Evolutionary conservation across 163 green algal genomes (phyloP), one percentile per base, ranked within the genome.

Genomic region (Scenedesmus sp.): DNA sequence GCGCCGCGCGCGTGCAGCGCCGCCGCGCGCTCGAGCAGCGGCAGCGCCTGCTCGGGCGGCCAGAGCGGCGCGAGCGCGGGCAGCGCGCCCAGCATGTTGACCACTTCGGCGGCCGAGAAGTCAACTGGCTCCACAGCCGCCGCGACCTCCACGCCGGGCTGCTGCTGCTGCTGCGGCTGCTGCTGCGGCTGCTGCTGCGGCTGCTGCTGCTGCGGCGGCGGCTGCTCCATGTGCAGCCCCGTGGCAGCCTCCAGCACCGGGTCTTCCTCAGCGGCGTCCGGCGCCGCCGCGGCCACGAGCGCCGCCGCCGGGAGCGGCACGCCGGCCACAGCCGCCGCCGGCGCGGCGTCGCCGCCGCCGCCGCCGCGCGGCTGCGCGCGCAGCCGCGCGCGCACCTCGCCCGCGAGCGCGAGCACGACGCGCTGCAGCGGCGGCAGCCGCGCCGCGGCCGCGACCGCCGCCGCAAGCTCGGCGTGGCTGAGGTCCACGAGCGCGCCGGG

Each of bases 111-210:
- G 18, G 51, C 10, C 11, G 67, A 45, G 58, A 76, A 76, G 6
- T 6, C 39, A 47, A n/a, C n/a, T n/a, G n/a, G n/a, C n/a, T n/a
- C 9, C 51, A 26, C 5, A 9, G 22, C 51, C 22, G 51, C 22
- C 22, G n/a, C 10, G 39, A 6, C 39, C 39, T 10, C 6, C 39
- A 47, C 39, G 10, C 7, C 39, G 6, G 39, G 7, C 10, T 47
- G 39, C 39, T 47, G 39, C 39, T 47, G 39, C 39, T 47, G 51
- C 51, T 60, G 51, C 15, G 28, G 6, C 54, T 78, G 70, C 70
- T 78, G 70, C 70, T 69, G 53, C 70, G 60, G 70, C 67, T 76
- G 67, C 67, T 64, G 67, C 67, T 76, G 67, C 50, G 31, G 44
- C 51, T 60, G 22, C 51, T 60, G 31, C 58, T 24, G 26, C 58